Conservation (phyloP, 805 yeast species). For the Candida tibetensis region DNA sequence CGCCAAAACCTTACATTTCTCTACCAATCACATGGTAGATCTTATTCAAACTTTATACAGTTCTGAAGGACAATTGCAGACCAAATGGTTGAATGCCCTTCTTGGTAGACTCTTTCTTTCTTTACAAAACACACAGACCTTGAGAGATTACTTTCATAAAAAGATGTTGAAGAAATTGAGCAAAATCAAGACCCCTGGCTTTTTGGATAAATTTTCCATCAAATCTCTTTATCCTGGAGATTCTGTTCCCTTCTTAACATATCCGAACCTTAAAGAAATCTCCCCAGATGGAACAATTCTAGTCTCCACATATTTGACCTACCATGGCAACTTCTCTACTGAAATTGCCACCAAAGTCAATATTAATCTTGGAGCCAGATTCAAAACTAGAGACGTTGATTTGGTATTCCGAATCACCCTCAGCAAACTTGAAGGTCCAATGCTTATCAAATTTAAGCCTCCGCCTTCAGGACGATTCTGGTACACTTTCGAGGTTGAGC, state of each 20-base stretch:
- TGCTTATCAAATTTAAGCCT: slow-evolving; percentile 69
- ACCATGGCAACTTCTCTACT: slow-evolving; percentile 72
- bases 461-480: slow-evolving; percentile 91
- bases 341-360: slow-evolving; percentile 79
- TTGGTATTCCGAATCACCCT: slow-evolving; percentile 68
- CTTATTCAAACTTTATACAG: slow-evolving; percentile 77
- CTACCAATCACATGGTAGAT: slow-evolving; percentile 66
- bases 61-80: slow-evolving; percentile 75
- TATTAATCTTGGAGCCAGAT: slow-evolving; percentile 70
- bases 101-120: slow-evolving; percentile 80
- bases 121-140: slow-evolving; percentile 65
- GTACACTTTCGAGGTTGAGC: slow-evolving; percentile 84
- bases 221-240: slow-evolving; percentile 71
- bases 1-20: slow-evolving; percentile 73
- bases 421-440: slow-evolving; percentile 67
- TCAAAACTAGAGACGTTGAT: slow-evolving; percentile 73
- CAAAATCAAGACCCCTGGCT: slow-evolving; percentile 82
- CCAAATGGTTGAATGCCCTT: slow-evolving; percentile 89
- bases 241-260: slow-evolving; percentile 75
- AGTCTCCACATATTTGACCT: slow-evolving; percentile 58
- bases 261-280: slow-evolving; percentile 64
- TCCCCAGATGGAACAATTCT: slow-evolving; percentile 78
- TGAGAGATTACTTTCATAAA: slow-evolving; percentile 54
- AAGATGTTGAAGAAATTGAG: slow-evolving; percentile 70
- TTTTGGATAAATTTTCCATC: slow-evolving; percentile 78